Evolutionary conservation across 192 early-diverging fungal species (phyloP), one percentile per base, ranked within the genome.

Genomic region (Umbelopsis isabellina): DNA sequence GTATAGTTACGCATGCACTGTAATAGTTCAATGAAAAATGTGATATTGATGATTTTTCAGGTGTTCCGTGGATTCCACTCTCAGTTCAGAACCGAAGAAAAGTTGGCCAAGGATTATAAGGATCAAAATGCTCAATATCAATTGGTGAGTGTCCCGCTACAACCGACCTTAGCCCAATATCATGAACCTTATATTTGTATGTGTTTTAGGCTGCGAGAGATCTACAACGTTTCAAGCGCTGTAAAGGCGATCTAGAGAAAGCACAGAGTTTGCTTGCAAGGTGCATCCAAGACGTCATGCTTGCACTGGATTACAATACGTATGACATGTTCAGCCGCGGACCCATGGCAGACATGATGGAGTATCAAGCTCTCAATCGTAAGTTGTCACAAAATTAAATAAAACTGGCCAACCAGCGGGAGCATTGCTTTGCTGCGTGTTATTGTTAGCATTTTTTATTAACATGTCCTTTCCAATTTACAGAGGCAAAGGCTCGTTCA

Each of bases 311-410:
- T 61, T 61, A 61, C 30, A 61, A 33, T 61, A 35, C 55, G 30
- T 61, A 35, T 13, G 55, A 61, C 55, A 61, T 61, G 55, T 61
- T 61, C 30, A 35, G 27, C 4, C 55, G 55, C 18, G 55, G 25
- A 35, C 55, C 55, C 18, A 25, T 61, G 55, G 23, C 25, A 0
- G 55, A 61, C 25, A 61, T 61, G 55, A 61, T 61, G 55, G 55
- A 61, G 4, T 61, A 35, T n/a, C 55, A 61, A 61, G 25, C 55
- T 18, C 55, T 61, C 3, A 61, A 22, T 30, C 27, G 55, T 61
- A 61, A 27, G 55, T 41, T 41, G 10, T 41, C 27, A 35, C 48
- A 49, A 3, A 3, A 6, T 49, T 18, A 5, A 10, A 41, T 1
- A 41, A 1, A 5, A 5, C 9, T 16, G 15, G 15, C 48, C 48